A percentile compares a stretch with the other conserved stretches of the same genome.
phyloP scores from a whole-genome alignment of 2,329 filamentous ascomycete species.

The Sarocladiaceae sp. region DNA sequence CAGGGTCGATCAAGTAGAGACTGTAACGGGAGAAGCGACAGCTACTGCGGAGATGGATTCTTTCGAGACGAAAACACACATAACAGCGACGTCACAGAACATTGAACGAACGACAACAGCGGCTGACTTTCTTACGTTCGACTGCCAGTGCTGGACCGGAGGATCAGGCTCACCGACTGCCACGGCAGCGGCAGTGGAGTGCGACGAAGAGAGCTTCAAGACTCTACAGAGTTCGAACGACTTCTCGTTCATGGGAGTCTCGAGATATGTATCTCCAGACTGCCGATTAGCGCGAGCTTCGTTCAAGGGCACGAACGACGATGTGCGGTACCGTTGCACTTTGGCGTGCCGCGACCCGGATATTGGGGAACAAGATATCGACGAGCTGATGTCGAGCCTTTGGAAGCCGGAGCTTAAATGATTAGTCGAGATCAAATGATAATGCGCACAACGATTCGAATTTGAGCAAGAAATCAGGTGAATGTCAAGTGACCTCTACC shows the following conservation, averaged over 20 bases:
- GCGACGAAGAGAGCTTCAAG: neutral
- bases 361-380: neutral
- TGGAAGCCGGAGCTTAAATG: neutral
- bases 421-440: neutral
- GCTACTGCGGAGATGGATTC: neutral
- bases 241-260: neutral
- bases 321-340: neutral
- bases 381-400: neutral
- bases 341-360: neutral
- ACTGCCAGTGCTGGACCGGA: constrained; percentile 3
- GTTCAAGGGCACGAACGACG: neutral
- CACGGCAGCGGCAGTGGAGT: neutral
- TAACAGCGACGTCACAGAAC: neutral
- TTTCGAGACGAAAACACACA: neutral
- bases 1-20: neutral
- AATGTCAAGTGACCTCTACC: too few species aligned
- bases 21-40: neutral
- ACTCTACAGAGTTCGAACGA: neutral
- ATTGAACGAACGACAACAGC: too few species aligned
- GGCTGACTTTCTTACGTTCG: neutral
- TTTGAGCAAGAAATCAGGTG: neutral
- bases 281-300: constrained; percentile 4
- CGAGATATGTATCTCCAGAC: neutral
- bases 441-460: too few species aligned
- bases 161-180: neutral